Conservation (phyloP, 2,329 filamentous ascomycete species). For the Chaetomium sp. region DNA sequence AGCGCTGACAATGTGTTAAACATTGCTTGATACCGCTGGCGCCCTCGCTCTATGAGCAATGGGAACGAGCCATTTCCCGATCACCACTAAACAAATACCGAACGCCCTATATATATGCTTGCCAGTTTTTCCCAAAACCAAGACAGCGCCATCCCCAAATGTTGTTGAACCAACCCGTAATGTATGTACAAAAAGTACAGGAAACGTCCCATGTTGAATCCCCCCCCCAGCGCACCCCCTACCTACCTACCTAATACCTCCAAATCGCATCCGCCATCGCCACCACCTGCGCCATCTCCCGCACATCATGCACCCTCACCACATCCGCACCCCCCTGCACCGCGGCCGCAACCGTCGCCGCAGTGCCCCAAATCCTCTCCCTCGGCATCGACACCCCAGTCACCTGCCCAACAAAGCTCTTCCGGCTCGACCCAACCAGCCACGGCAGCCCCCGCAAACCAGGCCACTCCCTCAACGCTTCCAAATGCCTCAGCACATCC, state of each 20-base stretch:
- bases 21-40: too few relatives aligned
- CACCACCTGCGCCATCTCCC: constrained; percentile 81
- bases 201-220: constrained; percentile 25
- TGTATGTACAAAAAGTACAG: neutral
- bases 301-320: constrained; percentile 87
- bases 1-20: neutral
- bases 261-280: constrained; percentile 94
- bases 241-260: constrained; percentile 49
- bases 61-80: neutral
- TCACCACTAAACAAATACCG: neutral
- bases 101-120: neutral
- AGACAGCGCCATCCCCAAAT: neutral
- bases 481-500: constrained; percentile 69
- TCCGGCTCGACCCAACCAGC: constrained; percentile 86
- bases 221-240: neutral
- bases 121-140: neutral
- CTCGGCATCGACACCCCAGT: constrained; percentile 73
- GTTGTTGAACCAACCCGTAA: constrained; percentile 8
- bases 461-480: constrained; percentile 64
- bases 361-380: constrained; percentile 81
- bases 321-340: constrained; percentile 88
- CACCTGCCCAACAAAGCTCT: constrained; percentile 81
- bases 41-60: too few relatives aligned
- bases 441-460: constrained; percentile 75
- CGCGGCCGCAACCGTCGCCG: constrained; percentile 82